Conservation (phyloP, 371 early-diverging fungal genomes). For the Conidiobolus incongruus region DNA sequence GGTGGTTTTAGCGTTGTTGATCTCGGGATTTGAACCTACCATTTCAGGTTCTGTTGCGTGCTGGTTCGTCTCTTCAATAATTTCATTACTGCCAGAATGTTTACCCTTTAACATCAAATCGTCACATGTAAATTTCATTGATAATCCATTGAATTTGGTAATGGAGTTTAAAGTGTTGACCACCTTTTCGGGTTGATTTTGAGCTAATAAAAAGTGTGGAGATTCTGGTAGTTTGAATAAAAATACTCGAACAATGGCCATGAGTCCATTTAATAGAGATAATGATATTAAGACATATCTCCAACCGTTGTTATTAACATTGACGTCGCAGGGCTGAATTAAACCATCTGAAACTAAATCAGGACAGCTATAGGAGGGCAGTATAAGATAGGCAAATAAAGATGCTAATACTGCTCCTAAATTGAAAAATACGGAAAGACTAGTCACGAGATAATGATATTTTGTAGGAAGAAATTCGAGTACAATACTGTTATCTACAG, state of each 20-base stretch:
- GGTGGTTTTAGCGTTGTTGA: background rate
- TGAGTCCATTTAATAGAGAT: constrained; percentile 28
- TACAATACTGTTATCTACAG: constrained; percentile 68
- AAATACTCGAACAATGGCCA: constrained; percentile 40
- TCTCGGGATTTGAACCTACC: background rate
- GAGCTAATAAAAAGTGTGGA: constrained; percentile 51
- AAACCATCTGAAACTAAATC: constrained; percentile 13
- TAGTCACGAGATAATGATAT: constrained; percentile 53
- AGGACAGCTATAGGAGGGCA: constrained; percentile 25
- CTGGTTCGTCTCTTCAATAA: background rate
- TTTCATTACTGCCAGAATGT: background rate
- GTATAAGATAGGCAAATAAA: constrained; percentile 17
- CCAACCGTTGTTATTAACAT: constrained; percentile 47
- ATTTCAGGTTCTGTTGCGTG: background rate
- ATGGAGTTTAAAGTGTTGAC: constrained; percentile 42
- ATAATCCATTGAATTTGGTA: constrained; percentile 29
- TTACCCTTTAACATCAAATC: background rate
- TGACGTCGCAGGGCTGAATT: constrained; percentile 17
- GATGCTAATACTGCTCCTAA: constrained; percentile 60
- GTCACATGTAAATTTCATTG: background rate
- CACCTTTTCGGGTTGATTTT: constrained; percentile 40
- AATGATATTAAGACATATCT: constrained; percentile 33
- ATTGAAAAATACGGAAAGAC: constrained; percentile 68
- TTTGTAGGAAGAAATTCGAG: constrained; percentile 61
- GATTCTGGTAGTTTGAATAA: constrained; percentile 48